Percentiles rank a stretch among this genome's conserved stretches.
Evolutionary conservation across 805 yeast species (phyloP).

Genomic region (Pichia gijzeniarum): DNA sequence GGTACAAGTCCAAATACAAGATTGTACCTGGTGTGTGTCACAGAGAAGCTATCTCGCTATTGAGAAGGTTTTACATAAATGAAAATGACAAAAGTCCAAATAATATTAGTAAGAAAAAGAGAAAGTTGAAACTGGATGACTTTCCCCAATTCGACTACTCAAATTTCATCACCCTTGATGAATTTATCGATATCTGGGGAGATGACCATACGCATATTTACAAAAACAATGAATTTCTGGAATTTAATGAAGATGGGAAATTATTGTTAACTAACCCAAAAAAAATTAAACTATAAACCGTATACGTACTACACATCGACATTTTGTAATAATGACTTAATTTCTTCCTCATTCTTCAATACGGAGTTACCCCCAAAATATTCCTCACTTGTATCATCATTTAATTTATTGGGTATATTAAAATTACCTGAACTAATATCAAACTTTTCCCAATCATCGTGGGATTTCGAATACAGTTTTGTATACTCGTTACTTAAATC

Average conservation of each 20-base stretch:
- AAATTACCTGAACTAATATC: slow-evolving; percentile 12
- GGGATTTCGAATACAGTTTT: slow-evolving; percentile 59
- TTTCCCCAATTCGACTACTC: slow-evolving; percentile 58
- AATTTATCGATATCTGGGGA: slow-evolving; percentile 50
- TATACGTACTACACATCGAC: background rate
- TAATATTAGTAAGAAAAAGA: slow-evolving; percentile 67
- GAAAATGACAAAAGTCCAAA: slow-evolving; percentile 83
- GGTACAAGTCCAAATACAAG: slow-evolving; percentile 34
- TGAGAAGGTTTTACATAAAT: slow-evolving; percentile 77
- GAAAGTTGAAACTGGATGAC: slow-evolving; percentile 47
- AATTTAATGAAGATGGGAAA: slow-evolving; percentile 16
- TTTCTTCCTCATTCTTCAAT: slow-evolving; percentile 22
- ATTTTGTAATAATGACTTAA: slow-evolving; percentile 14
- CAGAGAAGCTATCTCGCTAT: slow-evolving; percentile 73
- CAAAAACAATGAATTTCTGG: slow-evolving; percentile 21
- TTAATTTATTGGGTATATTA: slow-evolving; percentile 15
- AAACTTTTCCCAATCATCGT: slow-evolving; percentile 59
- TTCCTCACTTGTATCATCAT: slow-evolving; percentile 17
- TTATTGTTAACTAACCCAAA: background rate
- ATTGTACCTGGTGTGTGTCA: slow-evolving; percentile 68
- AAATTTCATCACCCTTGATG: slow-evolving; percentile 42
- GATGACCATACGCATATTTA: slow-evolving; percentile 25
- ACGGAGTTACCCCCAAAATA: slow-evolving; percentile 25
- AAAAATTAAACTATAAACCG: too few relatives aligned
- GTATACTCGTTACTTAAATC: slow-evolving; percentile 74